A percentile compares a stretch with the other conserved stretches of the same genome.
Conservation (phyloP, 2,329 filamentous ascomycete genomes). For the Salinomyces thailandicus region DNA sequence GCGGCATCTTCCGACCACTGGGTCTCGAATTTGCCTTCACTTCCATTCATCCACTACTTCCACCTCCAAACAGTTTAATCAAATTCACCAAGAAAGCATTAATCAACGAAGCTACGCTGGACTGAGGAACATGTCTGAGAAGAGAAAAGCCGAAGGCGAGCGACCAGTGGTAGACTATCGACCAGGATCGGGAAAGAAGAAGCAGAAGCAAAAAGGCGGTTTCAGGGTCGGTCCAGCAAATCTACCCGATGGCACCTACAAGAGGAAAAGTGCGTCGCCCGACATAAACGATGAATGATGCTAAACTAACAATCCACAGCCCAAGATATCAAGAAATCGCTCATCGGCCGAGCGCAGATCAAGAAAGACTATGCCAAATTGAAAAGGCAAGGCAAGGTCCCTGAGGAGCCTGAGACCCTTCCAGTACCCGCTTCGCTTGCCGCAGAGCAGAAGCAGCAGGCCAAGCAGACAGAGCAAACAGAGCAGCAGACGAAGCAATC, state of each 20-base stretch:
- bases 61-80: not conserved
- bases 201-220: slow-evolving; percentile 41
- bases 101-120: too few relatives aligned
- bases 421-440: slow-evolving; percentile 21
- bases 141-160: slow-evolving; percentile 9
- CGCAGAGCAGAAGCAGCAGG: slow-evolving; percentile 9
- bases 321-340: slow-evolving; percentile 75
- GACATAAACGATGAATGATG: too few relatives aligned
- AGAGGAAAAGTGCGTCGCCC: slow-evolving; percentile 54
- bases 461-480: not conserved
- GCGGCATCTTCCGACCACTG: not conserved
- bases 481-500: not conserved
- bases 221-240: slow-evolving; percentile 85
- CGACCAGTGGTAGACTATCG: slow-evolving; percentile 8
- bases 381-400: slow-evolving; percentile 46
- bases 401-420: slow-evolving; percentile 18
- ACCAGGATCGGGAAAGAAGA: slow-evolving; percentile 8
- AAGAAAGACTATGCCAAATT: slow-evolving; percentile 88
- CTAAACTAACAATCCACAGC: slow-evolving; percentile 38
- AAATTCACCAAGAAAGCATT: too few relatives aligned
- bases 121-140: slow-evolving; percentile 11
- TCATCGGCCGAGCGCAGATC: slow-evolving; percentile 87
- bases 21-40: not conserved
- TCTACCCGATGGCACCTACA: slow-evolving; percentile 79
- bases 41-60: too few relatives aligned